phyloP scores from a whole-genome alignment of 306 rosid genomes.

The Medicago arabica region DNA sequence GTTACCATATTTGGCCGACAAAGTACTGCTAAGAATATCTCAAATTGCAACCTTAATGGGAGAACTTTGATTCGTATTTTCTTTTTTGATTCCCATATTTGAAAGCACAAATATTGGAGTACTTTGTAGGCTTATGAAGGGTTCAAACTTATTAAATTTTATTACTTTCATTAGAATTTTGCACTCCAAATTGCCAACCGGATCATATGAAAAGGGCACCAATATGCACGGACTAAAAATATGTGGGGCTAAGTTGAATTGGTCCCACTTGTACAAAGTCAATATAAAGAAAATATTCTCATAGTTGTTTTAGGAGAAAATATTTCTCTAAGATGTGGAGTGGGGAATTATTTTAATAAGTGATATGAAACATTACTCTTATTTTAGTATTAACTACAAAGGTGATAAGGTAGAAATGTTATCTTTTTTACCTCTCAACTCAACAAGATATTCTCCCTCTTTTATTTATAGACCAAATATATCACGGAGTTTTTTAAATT shows the following conservation, averaged over 20 bases:
- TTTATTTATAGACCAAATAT: too few relatives aligned
- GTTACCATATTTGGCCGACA: constrained; percentile 44
- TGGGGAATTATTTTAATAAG: too few relatives aligned
- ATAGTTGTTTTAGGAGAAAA: too few relatives aligned
- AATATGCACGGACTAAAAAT: constrained; percentile 37
- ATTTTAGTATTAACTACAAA: too few relatives aligned
- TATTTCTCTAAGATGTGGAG: too few relatives aligned
- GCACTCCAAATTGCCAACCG: constrained; percentile 65
- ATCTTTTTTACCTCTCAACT: too few relatives aligned
- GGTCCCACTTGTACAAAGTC: constrained; percentile 38
- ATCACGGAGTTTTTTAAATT: too few relatives aligned
- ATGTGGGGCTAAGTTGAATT: constrained; percentile 49
- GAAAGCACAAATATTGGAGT: constrained; percentile 47
- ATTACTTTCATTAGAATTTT: constrained; percentile 44
- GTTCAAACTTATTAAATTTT: constrained; percentile 54
- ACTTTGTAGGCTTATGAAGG: constrained; percentile 62
- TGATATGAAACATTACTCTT: too few relatives aligned
- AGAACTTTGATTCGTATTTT: constrained; percentile 29
- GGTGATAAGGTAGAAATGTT: too few relatives aligned
- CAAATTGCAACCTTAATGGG: constrained; percentile 48
- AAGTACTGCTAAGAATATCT: constrained; percentile 40
- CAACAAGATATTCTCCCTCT: too few relatives aligned
- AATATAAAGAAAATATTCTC: background rate
- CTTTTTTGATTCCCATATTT: constrained; percentile 47
- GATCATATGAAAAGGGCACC: constrained; percentile 54